Evolutionary conservation across 345 rosid genomes (phyloP).

Genomic region (Populus davidiana): DNA sequence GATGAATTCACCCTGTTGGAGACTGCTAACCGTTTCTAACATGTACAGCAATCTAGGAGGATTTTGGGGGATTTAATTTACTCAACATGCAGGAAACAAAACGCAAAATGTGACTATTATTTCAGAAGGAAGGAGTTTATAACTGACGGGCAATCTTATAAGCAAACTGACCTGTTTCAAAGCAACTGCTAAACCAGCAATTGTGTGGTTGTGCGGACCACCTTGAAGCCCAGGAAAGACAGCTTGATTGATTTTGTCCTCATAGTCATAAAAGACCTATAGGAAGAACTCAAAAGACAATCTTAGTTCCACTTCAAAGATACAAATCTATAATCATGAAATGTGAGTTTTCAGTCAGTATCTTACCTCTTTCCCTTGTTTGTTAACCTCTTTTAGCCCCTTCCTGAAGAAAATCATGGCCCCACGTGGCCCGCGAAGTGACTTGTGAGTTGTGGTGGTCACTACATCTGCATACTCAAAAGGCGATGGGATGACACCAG

Average conservation of each 20-base stretch:
- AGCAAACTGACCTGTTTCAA: slow-evolving; percentile 63
- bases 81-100: not conserved
- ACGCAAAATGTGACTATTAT: not conserved
- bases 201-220: slow-evolving; percentile 99
- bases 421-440: slow-evolving; percentile 99
- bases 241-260: slow-evolving; percentile 95
- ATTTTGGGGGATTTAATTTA: too few species aligned
- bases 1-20: too few species aligned
- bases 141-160: not conserved
- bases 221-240: slow-evolving; percentile 99
- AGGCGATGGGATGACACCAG: slow-evolving; percentile 96
- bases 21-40: too few species aligned
- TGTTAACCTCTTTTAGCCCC: slow-evolving; percentile 86
- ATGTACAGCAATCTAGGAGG: too few species aligned
- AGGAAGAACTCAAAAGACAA: slow-evolving; percentile 9
- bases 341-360: slow-evolving; percentile 4
- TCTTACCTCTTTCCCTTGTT: slow-evolving; percentile 88
- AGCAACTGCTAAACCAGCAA: slow-evolving; percentile 94
- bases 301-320: slow-evolving; percentile 11
- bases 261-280: slow-evolving; percentile 85
- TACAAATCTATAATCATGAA: not conserved
- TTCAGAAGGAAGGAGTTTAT: not conserved
- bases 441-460: slow-evolving; percentile 97
- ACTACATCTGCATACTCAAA: slow-evolving; percentile 96
- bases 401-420: slow-evolving; percentile 99